Conservation (phyloP, 31 red algal species). For the Porphyra umbilicalis region DNA sequence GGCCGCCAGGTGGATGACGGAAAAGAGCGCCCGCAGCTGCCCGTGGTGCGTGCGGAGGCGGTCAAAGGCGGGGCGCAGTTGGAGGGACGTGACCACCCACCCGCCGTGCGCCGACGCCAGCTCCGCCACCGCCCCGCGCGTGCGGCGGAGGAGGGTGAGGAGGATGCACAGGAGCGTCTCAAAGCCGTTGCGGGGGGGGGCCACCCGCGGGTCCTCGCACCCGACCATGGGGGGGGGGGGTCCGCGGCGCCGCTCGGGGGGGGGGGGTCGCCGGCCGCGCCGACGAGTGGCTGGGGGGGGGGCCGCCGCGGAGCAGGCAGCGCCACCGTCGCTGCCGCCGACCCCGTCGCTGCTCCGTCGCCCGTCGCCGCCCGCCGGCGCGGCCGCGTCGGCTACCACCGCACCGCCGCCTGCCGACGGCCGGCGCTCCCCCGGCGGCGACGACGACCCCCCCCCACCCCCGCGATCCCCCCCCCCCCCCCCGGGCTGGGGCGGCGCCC, state of each 20-base stretch:
- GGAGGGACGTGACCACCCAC: conserved; percentile 30
- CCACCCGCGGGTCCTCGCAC: not conserved
- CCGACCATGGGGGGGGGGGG: not conserved
- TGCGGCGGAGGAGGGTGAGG: conserved; percentile 26
- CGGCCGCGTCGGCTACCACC: not conserved
- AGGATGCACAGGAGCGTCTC: conserved; percentile 40
- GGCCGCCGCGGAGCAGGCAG: too few relatives aligned
- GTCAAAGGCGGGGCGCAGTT: conserved; percentile 24
- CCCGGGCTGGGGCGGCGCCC: not conserved
- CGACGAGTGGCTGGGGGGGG: too few relatives aligned
- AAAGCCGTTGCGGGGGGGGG: conserved; percentile 43
- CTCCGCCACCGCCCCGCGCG: conserved; percentile 33
- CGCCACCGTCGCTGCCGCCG: not conserved
- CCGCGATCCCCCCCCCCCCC: not conserved
- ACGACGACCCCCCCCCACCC: not conserved
- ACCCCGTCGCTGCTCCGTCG: not conserved
- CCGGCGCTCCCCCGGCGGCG: not conserved
- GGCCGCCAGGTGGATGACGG: conserved; percentile 67
- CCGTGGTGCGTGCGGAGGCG: conserved; percentile 61
- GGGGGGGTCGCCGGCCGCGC: not conserved
- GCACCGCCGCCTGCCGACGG: too few relatives aligned
- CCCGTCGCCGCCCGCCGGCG: not conserved
- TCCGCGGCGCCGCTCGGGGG: not conserved
- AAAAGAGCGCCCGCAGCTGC: conserved; percentile 76
- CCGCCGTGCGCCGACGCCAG: conserved; percentile 13